phyloP scores from a whole-genome alignment of 805 yeast species.

The Yarrowia sp. region DNA sequence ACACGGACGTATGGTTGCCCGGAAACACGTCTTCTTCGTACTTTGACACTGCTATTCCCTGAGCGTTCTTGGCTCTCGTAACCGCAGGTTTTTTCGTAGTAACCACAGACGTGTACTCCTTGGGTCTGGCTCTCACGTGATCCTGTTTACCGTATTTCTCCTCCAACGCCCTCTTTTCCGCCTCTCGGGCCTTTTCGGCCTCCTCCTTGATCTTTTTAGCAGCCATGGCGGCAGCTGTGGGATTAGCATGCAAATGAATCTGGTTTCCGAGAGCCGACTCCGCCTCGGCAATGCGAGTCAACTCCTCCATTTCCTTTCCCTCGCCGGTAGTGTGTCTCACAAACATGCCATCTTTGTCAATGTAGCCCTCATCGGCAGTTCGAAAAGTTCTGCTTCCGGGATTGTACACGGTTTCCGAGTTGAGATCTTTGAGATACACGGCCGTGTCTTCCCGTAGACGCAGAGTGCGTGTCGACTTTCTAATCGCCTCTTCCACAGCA shows the following conservation, averaged over 20 bases:
- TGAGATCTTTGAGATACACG: conserved; percentile 62
- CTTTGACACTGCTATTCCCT: conserved; percentile 43
- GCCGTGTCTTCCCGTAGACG: conserved; percentile 81
- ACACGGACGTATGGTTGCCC: conserved; percentile 54
- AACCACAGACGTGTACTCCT: conserved; percentile 41
- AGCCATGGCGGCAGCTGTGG: conserved; percentile 55
- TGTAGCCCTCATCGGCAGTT: conserved; percentile 48
- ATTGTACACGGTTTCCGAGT: conserved; percentile 58
- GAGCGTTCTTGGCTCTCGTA: neutral
- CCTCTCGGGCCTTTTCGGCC: conserved; percentile 39
- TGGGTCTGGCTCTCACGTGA: conserved; percentile 42
- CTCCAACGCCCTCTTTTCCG: conserved; percentile 12
- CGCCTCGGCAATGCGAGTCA: conserved; percentile 61
- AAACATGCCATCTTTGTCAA: conserved; percentile 57
- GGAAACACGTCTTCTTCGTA: conserved; percentile 53
- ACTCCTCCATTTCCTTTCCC: conserved; percentile 59
- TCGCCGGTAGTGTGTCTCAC: conserved; percentile 64
- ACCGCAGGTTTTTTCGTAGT: neutral
- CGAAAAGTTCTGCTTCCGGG: conserved; percentile 50
- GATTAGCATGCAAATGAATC: conserved; percentile 54
- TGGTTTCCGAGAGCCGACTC: conserved; percentile 49
- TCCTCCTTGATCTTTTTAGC: conserved; percentile 51
- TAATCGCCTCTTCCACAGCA: conserved; percentile 38
- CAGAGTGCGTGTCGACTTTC: conserved; percentile 55
- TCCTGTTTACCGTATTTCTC: conserved; percentile 43